These are phyloP conservation scores for Saprolegnia parasitica DNA, from an alignment of 352 stramenopile species.

Conservation along the genomic window DNA sequence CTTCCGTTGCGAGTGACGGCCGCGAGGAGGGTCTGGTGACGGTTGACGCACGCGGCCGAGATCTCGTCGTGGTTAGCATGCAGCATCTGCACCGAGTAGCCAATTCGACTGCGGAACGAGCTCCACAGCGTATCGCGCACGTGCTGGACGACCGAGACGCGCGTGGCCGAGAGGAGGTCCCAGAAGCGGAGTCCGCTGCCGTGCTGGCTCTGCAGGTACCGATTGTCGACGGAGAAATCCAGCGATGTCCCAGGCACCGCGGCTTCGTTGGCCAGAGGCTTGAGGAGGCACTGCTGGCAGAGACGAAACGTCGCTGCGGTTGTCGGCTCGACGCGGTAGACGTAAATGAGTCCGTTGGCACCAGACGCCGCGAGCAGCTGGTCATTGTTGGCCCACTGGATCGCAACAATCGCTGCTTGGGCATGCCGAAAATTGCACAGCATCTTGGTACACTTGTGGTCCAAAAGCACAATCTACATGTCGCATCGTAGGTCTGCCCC, in stretches of 20 bases:
- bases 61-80: not conserved
- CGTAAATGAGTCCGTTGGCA: constrained; percentile 61
- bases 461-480: constrained; percentile 44
- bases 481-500: constrained; percentile 24
- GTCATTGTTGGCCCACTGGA: constrained; percentile 18
- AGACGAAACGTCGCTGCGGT: constrained; percentile 30
- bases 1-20: constrained; percentile 29
- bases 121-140: constrained; percentile 55
- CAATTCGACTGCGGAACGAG: constrained; percentile 43
- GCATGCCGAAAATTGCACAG: constrained; percentile 25
- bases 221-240: constrained; percentile 62
- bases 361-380: constrained; percentile 46
- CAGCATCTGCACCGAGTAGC: constrained; percentile 40
- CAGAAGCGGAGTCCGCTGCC: constrained; percentile 42
- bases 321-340: constrained; percentile 51
- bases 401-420: constrained; percentile 2
- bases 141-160: constrained; percentile 40
- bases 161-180: constrained; percentile 52
- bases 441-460: constrained; percentile 34
- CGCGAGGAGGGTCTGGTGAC: constrained; percentile 25
- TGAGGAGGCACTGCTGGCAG: constrained; percentile 51
- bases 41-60: constrained; percentile 22
- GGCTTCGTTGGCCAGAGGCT: constrained; percentile 37
- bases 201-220: constrained; percentile 57
- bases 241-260: constrained; percentile 37